A percentile compares a stretch with the other conserved stretches of the same genome.
Evolutionary conservation across 306 rosid genomes (phyloP).

Genomic region (Vachellia collinsii): DNA sequence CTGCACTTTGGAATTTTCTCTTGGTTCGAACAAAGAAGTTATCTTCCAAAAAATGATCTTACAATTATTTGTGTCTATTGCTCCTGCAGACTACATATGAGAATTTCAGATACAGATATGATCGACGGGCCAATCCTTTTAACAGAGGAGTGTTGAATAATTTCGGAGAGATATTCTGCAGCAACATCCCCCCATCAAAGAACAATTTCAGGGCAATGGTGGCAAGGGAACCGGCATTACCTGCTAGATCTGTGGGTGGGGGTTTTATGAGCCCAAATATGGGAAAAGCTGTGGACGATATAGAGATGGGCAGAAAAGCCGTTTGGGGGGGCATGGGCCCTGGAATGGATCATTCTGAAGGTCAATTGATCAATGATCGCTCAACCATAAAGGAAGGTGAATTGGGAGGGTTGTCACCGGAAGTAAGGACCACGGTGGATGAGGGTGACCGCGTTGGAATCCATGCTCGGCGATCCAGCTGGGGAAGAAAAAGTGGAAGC

Average conservation of each 20-base stretch:
- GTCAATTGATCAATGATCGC: constrained; percentile 64
- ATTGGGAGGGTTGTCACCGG: constrained; percentile 77
- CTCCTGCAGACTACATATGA: constrained; percentile 87
- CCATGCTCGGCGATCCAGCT: constrained; percentile 91
- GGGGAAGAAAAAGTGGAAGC: constrained; percentile 99
- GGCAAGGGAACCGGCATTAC: constrained; percentile 73
- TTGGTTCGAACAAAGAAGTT: background rate
- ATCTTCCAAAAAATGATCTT: constrained; percentile 1
- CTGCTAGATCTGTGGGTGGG: constrained; percentile 69
- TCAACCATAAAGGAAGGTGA: constrained; percentile 77
- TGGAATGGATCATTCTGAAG: constrained; percentile 67
- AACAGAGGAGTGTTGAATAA: constrained; percentile 76
- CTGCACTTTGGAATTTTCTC: constrained; percentile 20
- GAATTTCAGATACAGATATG: constrained; percentile 93
- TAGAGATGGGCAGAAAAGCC: constrained; percentile 95
- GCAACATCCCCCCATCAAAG: constrained; percentile 66
- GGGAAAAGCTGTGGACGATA: constrained; percentile 90
- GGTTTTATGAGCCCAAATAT: constrained; percentile 90
- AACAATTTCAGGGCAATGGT: constrained; percentile 84
- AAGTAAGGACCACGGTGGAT: constrained; percentile 70
- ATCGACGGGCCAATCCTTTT: constrained; percentile 77
- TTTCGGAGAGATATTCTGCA: constrained; percentile 86
- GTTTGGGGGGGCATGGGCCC: constrained; percentile 83
- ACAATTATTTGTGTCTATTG: constrained; percentile 19
- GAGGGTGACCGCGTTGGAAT: constrained; percentile 72